Percentiles rank a stretch among this genome's conserved stretches.
Evolutionary conservation across 768 basidiomycete species (phyloP).

Genomic region (Chalciporus pseudorubinellus): DNA sequence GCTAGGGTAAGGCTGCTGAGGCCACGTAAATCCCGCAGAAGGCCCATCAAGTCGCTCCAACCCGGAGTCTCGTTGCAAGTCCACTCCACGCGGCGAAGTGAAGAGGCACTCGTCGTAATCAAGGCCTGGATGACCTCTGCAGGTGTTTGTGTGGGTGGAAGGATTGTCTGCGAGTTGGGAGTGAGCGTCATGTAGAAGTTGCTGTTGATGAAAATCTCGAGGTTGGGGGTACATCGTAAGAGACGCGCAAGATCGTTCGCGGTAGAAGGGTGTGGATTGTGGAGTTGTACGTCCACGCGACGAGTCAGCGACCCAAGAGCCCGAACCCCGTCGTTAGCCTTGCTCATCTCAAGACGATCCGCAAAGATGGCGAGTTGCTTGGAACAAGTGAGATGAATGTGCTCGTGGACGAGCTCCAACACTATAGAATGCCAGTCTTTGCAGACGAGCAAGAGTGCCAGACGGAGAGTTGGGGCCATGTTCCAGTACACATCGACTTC

Average conservation of each 20-base stretch:
- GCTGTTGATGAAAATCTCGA: slow-evolving; percentile 42
- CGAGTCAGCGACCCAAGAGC: slow-evolving; percentile 39
- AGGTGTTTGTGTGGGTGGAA: slow-evolving; percentile 28
- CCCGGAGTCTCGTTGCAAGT: slow-evolving; percentile 42
- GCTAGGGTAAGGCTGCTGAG: slow-evolving; percentile 42
- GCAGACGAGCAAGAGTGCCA: slow-evolving; percentile 35
- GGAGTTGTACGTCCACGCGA: slow-evolving; percentile 42
- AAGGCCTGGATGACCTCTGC: slow-evolving; percentile 35
- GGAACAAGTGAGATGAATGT: slow-evolving; percentile 37
- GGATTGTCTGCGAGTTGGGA: slow-evolving; percentile 16
- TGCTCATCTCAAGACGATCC: slow-evolving; percentile 34
- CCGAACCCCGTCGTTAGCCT: slow-evolving; percentile 15
- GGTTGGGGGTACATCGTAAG: slow-evolving; percentile 41
- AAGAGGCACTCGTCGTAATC: slow-evolving; percentile 28
- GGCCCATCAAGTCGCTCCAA: slow-evolving; percentile 37
- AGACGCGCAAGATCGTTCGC: slow-evolving; percentile 33
- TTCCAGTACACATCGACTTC: slow-evolving; percentile 32
- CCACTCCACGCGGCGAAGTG: slow-evolving; percentile 47
- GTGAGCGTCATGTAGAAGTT: slow-evolving; percentile 32
- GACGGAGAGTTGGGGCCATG: slow-evolving; percentile 29
- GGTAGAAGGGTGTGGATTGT: slow-evolving; percentile 26
- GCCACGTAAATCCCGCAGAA: slow-evolving; percentile 34
- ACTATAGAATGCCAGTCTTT: slow-evolving; percentile 37
- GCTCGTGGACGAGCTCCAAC: slow-evolving; percentile 40
- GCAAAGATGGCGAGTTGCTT: slow-evolving; percentile 36